Evolutionary conservation across 179 eudicot species (phyloP).

Genomic region (Gypsophila paniculata): DNA sequence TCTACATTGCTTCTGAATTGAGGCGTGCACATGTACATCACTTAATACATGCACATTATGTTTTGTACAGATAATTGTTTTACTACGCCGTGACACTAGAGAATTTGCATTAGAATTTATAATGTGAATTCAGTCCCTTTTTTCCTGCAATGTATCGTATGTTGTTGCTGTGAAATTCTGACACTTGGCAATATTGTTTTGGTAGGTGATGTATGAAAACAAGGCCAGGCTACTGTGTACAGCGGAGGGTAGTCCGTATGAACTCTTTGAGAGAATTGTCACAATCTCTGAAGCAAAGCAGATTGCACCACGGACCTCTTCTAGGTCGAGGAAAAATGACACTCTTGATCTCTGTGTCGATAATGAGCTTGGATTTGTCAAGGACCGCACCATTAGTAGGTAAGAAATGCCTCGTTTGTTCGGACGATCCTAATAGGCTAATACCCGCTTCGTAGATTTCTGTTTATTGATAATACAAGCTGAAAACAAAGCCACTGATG

Average conservation of each 20-base stretch:
- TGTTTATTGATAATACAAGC: not conserved
- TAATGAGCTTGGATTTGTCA: slow-evolving; percentile 88
- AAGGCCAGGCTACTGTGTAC: slow-evolving; percentile 74
- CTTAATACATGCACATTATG: not conserved
- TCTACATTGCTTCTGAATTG: not conserved
- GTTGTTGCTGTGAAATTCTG: not conserved
- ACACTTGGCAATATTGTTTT: slow-evolving; percentile 3
- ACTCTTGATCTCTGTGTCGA: slow-evolving; percentile 80
- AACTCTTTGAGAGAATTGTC: slow-evolving; percentile 69
- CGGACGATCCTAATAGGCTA: not conserved
- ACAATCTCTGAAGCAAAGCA: slow-evolving; percentile 78
- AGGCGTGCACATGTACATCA: not conserved
- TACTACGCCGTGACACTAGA: not conserved
- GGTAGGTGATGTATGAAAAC: slow-evolving; percentile 91
- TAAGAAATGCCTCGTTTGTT: slow-evolving; percentile 15
- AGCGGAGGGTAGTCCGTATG: slow-evolving; percentile 75
- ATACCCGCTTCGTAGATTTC: not conserved
- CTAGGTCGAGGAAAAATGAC: slow-evolving; percentile 75
- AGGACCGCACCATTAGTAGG: slow-evolving; percentile 97
- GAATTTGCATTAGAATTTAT: not conserved
- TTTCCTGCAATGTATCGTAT: not conserved
- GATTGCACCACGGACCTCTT: slow-evolving; percentile 69
- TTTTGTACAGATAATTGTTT: not conserved
- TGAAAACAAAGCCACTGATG: not conserved
- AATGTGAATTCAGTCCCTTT: not conserved